phyloP scores from a whole-genome alignment of 2,329 filamentous ascomycete genomes.

The Xylariomycetidae sp. region DNA sequence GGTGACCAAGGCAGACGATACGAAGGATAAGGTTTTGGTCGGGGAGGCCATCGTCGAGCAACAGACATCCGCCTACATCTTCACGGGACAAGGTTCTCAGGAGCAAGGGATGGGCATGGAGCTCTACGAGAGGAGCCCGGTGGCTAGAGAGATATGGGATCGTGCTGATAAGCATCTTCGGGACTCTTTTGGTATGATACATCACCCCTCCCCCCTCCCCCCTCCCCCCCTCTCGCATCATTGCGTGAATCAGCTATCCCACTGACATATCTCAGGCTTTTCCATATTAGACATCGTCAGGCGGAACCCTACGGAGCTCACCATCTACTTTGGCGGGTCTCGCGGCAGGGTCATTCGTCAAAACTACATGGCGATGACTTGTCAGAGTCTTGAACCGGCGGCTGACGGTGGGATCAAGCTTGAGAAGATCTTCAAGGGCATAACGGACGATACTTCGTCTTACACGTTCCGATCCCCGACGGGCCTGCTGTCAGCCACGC shows the following conservation, averaged over 20 bases:
- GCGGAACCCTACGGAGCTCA: slow-evolving; percentile 99
- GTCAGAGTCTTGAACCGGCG: slow-evolving; percentile 95
- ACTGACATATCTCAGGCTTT: slow-evolving; percentile 61
- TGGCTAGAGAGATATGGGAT: slow-evolving; percentile 97
- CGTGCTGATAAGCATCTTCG: slow-evolving; percentile 96
- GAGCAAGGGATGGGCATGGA: slow-evolving; percentile 99
- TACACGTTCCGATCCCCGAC: slow-evolving; percentile 97
- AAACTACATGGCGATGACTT: slow-evolving; percentile 99
- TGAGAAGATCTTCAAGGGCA: slow-evolving; percentile 99
- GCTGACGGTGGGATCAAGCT: slow-evolving; percentile 91
- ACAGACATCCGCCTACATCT: slow-evolving; percentile 92
- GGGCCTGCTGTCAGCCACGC: slow-evolving; percentile 90
- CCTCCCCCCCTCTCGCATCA: not conserved
- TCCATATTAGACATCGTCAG: slow-evolving; percentile 98
- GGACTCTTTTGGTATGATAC: slow-evolving; percentile 90
- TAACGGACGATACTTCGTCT: slow-evolving; percentile 84
- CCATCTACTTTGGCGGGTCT: slow-evolving; percentile 94
- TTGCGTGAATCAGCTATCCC: not conserved
- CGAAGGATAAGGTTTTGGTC: slow-evolving; percentile 90
- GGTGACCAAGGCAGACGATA: slow-evolving; percentile 90
- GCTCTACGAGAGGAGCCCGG: slow-evolving; percentile 85
- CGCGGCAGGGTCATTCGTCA: slow-evolving; percentile 95
- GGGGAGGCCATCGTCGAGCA: slow-evolving; percentile 98
- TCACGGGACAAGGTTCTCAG: slow-evolving; percentile 96
- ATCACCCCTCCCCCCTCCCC: too few relatives aligned